These are phyloP conservation scores for Ogataea glucozyma DNA, from an alignment of 805 yeast species.

Conservation along the genomic window DNA sequence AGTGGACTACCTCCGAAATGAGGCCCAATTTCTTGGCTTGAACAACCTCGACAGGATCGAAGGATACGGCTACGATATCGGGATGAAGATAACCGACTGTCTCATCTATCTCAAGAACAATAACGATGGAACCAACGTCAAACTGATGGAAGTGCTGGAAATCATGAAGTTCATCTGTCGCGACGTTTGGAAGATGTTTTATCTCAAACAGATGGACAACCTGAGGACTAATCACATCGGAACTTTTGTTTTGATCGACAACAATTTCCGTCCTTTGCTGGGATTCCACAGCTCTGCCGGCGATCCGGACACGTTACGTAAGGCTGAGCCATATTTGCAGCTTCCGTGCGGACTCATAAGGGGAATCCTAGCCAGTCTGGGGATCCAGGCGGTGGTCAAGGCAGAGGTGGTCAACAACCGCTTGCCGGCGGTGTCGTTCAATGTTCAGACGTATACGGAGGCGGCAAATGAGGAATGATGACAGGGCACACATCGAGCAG, in stretches of 20 bases:
- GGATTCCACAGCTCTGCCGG: conserved; percentile 51
- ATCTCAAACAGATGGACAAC: conserved; percentile 87
- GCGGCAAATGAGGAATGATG: no score
- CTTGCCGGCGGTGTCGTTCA: conserved; percentile 71
- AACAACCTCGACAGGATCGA: conserved; percentile 64
- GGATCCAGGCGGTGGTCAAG: conserved; percentile 61
- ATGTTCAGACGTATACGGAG: conserved; percentile 56
- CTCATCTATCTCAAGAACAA: conserved; percentile 28
- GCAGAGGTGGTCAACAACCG: conserved; percentile 54
- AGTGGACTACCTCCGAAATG: conserved; percentile 39
- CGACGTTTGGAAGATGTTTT: conserved; percentile 83
- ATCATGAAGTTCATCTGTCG: conserved; percentile 91
- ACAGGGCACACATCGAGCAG: no score
- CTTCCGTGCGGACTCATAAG: conserved; percentile 76
- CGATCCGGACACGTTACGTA: conserved; percentile 43
- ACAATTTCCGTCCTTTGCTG: conserved; percentile 53
- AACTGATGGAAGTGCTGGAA: conserved; percentile 64
- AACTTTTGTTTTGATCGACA: conserved; percentile 77
- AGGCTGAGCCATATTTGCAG: conserved; percentile 55
- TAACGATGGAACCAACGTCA: conserved; percentile 25
- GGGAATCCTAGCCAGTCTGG: conserved; percentile 70
- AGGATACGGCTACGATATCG: conserved; percentile 60
- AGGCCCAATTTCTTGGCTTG: conserved; percentile 40
- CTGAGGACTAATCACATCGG: conserved; percentile 89
- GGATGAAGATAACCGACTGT: conserved; percentile 33